phyloP scores from a whole-genome alignment of 371 early-diverging fungal genomes.

The Dichotomocladium elegans region DNA sequence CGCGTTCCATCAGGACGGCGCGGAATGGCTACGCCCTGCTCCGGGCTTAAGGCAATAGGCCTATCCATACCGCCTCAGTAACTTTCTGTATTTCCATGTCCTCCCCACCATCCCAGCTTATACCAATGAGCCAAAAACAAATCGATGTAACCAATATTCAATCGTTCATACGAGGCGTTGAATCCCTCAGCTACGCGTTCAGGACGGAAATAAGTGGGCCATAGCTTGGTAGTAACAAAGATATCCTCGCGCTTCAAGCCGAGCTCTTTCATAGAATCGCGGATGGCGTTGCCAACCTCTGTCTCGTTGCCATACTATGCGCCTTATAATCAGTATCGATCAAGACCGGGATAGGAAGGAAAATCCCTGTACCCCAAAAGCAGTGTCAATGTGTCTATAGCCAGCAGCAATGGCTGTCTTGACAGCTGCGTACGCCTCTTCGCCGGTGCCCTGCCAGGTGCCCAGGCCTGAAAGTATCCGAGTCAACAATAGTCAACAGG shows the following conservation, averaged over 20 bases:
- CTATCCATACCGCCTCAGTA: background rate
- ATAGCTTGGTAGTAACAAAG: conserved; percentile 91
- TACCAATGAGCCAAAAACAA: conserved; percentile 62
- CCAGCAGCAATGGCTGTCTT: conserved; percentile 38
- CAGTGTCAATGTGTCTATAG: conserved; percentile 59
- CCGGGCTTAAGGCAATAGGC: conserved; percentile 40
- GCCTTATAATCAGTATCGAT: background rate
- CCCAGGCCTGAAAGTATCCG: conserved; percentile 25
- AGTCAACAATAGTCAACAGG: too few species aligned
- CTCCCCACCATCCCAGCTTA: conserved; percentile 8
- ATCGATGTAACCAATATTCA: conserved; percentile 68
- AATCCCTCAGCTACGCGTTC: conserved; percentile 44
- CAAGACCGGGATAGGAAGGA: background rate
- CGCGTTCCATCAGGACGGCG: conserved; percentile 33
- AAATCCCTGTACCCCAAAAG: conserved; percentile 23
- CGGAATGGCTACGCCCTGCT: conserved; percentile 24
- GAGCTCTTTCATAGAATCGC: conserved; percentile 45
- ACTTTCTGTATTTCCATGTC: background rate
- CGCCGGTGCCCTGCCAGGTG: conserved; percentile 44
- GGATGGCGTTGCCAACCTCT: conserved; percentile 64
- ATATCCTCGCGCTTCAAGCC: conserved; percentile 61
- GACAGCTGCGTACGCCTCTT: conserved; percentile 34
- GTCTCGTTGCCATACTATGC: conserved; percentile 65
- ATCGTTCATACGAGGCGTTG: conserved; percentile 42
- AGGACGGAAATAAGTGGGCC: conserved; percentile 52